Conservation (phyloP, 768 basidiomycete species). For the Hygrophorus pudorinus region DNA sequence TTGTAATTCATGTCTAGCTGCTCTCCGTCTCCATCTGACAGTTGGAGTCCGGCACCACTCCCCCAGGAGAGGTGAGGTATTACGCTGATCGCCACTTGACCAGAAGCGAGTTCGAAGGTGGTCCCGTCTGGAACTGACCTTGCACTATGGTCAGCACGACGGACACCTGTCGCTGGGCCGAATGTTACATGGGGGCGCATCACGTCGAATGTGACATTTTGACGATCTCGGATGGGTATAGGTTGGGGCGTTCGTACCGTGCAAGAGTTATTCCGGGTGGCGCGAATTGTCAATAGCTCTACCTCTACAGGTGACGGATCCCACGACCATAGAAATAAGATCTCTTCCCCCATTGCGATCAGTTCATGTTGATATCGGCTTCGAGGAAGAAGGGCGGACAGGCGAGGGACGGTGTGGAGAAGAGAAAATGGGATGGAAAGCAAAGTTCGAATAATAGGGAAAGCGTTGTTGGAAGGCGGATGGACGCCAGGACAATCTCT, state of each 20-base stretch:
- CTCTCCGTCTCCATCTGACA: neutral
- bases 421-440: constrained; percentile 10
- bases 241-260: neutral
- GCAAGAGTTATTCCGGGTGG: neutral
- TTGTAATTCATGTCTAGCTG: neutral
- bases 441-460: constrained; percentile 8
- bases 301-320: constrained; percentile 4
- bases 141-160: neutral
- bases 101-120: constrained; percentile 1
- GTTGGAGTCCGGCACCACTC: neutral
- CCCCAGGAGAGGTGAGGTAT: constrained; percentile 2
- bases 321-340: constrained; percentile 8
- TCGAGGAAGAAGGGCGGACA: constrained; percentile 2
- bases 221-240: constrained; percentile 3
- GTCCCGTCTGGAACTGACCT: neutral
- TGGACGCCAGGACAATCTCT: constrained; percentile 8
- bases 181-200: neutral
- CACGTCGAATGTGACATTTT: neutral
- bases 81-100: neutral
- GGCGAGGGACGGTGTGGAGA: constrained; percentile 9
- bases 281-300: neutral
- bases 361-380: constrained; percentile 5
- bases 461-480: constrained; percentile 1
- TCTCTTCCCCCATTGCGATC: neutral
- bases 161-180: neutral